Evolutionary conservation across 495 filamentous ascomycete genomes (phyloP).

Genomic region (Jackrogersella minutella): DNA sequence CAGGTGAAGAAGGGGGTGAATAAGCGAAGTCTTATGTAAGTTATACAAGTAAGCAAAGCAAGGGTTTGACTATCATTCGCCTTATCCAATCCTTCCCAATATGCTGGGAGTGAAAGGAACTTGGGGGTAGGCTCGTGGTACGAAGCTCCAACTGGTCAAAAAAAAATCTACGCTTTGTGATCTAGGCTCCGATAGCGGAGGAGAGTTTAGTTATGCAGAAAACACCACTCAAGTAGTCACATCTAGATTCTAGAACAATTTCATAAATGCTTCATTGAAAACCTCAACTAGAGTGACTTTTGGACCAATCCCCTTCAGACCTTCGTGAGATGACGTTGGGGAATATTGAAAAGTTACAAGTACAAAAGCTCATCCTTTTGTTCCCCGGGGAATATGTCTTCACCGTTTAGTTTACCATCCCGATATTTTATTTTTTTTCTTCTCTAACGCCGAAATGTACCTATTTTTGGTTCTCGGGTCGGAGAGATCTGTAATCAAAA

Average conservation of each 20-base stretch:
- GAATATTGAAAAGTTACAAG: conserved; percentile 46
- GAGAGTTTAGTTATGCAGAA: not conserved
- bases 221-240: not conserved
- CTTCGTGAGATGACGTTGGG: conserved; percentile 35
- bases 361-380: conserved; percentile 42
- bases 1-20: not conserved
- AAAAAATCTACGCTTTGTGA: conserved; percentile 34
- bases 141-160: conserved; percentile 25
- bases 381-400: conserved; percentile 36
- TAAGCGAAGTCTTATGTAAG: not conserved
- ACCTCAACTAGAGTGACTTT: conserved; percentile 37
- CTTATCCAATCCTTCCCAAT: not conserved
- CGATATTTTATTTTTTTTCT: conserved; percentile 31
- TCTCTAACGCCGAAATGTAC: conserved; percentile 38
- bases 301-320: conserved; percentile 38
- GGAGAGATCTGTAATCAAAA: conserved; percentile 68
- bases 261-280: conserved; percentile 21
- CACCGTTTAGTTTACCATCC: conserved; percentile 36
- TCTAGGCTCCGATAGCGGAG: conserved; percentile 39
- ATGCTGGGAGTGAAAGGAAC: not conserved
- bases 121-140: not conserved
- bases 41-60: not conserved
- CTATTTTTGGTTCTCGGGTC: conserved; percentile 93
- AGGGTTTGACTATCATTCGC: not conserved
- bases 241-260: not conserved